These are phyloP conservation scores for Herpetomonas samuelpessoai DNA, from an alignment of 208 protist genomes.

Conservation along the genomic window DNA sequence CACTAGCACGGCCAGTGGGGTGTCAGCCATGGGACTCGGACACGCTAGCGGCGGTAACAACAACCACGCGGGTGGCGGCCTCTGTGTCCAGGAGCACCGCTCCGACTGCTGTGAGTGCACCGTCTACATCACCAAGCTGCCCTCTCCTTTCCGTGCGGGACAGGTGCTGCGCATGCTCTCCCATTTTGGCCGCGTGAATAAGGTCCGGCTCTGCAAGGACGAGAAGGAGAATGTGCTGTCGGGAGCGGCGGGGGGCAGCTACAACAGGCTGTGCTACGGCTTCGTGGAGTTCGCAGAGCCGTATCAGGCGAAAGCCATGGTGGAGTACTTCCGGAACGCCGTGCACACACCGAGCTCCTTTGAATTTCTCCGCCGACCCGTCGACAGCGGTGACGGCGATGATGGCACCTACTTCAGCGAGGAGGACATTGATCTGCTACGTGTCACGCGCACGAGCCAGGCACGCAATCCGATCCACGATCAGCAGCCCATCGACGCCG, in stretches of 20 bases:
- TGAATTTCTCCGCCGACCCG: slow-evolving; percentile 39
- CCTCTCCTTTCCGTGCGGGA: slow-evolving; percentile 43
- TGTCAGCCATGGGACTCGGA: not conserved
- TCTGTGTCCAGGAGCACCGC: slow-evolving; percentile 19
- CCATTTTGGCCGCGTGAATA: slow-evolving; percentile 83
- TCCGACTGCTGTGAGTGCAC: slow-evolving; percentile 59
- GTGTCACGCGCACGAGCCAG: slow-evolving; percentile 50
- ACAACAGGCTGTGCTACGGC: slow-evolving; percentile 52
- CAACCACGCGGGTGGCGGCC: slow-evolving; percentile 1
- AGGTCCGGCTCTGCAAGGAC: slow-evolving; percentile 76
- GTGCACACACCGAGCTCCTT: slow-evolving; percentile 42
- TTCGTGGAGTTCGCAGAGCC: slow-evolving; percentile 76
- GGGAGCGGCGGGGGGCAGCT: slow-evolving; percentile 22
- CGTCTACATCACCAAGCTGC: slow-evolving; percentile 84
- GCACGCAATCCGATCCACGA: slow-evolving; percentile 79
- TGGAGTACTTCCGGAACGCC: slow-evolving; percentile 83
- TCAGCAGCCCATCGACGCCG: slow-evolving; percentile 57
- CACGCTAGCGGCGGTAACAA: not conserved
- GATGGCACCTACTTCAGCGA: slow-evolving; percentile 12
- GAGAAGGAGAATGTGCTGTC: slow-evolving; percentile 51
- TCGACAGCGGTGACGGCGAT: not conserved
- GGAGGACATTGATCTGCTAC: slow-evolving; percentile 37
- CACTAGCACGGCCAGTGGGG: not conserved
- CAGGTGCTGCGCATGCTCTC: slow-evolving; percentile 71
- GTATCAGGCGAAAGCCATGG: slow-evolving; percentile 58